Base-by-base conservation (phyloP, 2,329 filamentous ascomycete genomes). In the Sporothrix mexicana region DNA sequence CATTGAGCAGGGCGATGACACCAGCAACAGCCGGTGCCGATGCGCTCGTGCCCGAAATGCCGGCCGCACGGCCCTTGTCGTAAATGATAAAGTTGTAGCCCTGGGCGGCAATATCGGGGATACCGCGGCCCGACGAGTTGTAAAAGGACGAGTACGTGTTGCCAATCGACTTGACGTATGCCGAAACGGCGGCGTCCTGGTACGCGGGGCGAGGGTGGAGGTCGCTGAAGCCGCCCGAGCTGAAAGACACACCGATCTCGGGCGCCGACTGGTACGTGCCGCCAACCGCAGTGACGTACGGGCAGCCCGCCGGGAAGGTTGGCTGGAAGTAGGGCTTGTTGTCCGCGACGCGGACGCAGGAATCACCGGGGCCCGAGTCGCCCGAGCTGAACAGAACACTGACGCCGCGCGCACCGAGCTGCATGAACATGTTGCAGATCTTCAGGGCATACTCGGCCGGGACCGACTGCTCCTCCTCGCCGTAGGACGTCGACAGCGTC, bases 331-430 rank as follows among this genome's bases (percentile, higher is more conserved):
- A 81, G 1, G 80, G 76, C 25, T 77, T 76, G 67, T 77, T 73
- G 74, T 81, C 90, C 25, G 81, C 80, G 76, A 91, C 88, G 12
- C 90, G 88, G 25, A 85, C 86, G 71, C 85, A 87, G 76, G 88
- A 88, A 73, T 91, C 84, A n/a, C 92, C 85, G 0, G 89, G 88
- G 5, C 91, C 88, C 79, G 78, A 92, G 84, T 73, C 91, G 83
- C 82, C 82, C 0, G 86, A 88, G 12, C 86, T 84, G 78, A 91
- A 88, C 43, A 92, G 80, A n/a, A 92, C 83, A 1, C 87, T 87
- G 3, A 91, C 86, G n/a, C 91, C 91, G 55, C 90, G 88, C 1
- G 88, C 86, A n/a, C 89, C 90, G 45, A 92, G 87, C 76, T 91
- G 86, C 59, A 86, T 88, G 76, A 91, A 90, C 75, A 89, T 83